Percentiles rank a stretch among this genome's conserved stretches.
Evolutionary conservation across 208 protist genomes (phyloP).

Genomic region (Crithidia brevicula): DNA sequence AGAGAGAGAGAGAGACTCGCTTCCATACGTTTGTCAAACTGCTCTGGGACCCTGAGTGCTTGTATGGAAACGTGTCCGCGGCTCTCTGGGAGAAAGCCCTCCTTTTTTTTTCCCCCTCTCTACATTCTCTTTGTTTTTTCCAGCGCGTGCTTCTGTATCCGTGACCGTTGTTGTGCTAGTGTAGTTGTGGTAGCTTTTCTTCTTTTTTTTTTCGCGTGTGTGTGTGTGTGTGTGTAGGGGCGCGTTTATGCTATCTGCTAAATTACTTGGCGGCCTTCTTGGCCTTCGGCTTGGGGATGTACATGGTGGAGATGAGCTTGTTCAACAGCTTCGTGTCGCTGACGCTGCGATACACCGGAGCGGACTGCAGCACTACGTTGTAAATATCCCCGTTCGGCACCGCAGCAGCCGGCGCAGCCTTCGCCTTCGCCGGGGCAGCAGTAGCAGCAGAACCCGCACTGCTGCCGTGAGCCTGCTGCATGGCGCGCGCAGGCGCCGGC

Average conservation of each 20-base stretch:
- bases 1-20: no score
- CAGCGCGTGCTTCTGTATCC: no score
- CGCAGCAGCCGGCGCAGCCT: conserved; percentile 8
- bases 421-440: not conserved
- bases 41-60: no score
- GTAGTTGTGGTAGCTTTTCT: no score
- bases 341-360: conserved; percentile 63
- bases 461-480: conserved; percentile 7
- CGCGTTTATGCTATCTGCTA: no score
- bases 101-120: no score
- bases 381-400: conserved; percentile 39
- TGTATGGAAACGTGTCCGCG: no score
- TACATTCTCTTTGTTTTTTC: no score
- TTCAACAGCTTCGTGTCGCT: conserved; percentile 72
- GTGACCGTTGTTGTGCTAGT: no score
- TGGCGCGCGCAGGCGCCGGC: conserved; percentile 14
- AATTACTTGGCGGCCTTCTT: conserved; percentile 24
- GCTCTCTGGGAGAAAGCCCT: no score
- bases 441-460: not conserved
- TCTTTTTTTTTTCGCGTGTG: not conserved
- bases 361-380: conserved; percentile 57
- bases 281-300: conserved; percentile 58
- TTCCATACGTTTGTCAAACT: no score
- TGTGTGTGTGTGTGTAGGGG: no score
- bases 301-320: conserved; percentile 69